Evolutionary conservation across 2,329 filamentous ascomycete genomes (phyloP).

Genomic region (Tolypocladium ovalisporum): DNA sequence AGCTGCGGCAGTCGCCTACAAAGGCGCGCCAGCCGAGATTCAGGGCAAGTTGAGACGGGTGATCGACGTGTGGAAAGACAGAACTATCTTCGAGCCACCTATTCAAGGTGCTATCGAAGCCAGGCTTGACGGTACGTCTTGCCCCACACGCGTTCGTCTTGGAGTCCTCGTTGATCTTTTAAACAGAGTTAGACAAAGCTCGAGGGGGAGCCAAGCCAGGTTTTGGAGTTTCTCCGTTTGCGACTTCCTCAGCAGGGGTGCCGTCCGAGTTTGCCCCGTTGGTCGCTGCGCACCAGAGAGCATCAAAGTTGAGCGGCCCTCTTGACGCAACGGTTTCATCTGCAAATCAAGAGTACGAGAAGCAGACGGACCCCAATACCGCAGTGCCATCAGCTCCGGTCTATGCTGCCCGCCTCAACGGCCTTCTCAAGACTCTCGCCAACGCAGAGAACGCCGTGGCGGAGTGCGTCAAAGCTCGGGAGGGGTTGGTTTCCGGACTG

Average conservation of each 20-base stretch:
- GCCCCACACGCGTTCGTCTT: too few relatives aligned
- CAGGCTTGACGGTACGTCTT: slow-evolving; percentile 60
- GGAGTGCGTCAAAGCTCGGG: slow-evolving; percentile 78
- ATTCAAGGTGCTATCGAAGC: slow-evolving; percentile 75
- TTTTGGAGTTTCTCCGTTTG: slow-evolving; percentile 45
- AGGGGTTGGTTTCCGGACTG: slow-evolving; percentile 64
- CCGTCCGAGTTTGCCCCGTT: slow-evolving; percentile 70
- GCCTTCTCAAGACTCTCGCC: slow-evolving; percentile 79
- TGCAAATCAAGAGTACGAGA: slow-evolving; percentile 75
- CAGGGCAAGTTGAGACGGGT: slow-evolving; percentile 82
- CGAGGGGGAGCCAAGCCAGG: slow-evolving; percentile 40
- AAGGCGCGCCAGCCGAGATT: slow-evolving; percentile 73
- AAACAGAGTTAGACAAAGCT: slow-evolving; percentile 50
- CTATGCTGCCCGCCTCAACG: slow-evolving; percentile 79
- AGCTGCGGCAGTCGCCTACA: slow-evolving; percentile 83
- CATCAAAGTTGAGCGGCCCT: slow-evolving; percentile 61
- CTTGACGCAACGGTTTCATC: slow-evolving; percentile 56
- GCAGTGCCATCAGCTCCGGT: slow-evolving; percentile 73
- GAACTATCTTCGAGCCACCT: slow-evolving; percentile 69
- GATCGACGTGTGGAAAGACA: slow-evolving; percentile 86
- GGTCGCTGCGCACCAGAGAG: slow-evolving; percentile 60
- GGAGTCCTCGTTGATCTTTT: slow-evolving; percentile 5
- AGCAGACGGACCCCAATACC: slow-evolving; percentile 61
- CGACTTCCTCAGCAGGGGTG: slow-evolving; percentile 39
- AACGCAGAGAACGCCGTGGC: slow-evolving; percentile 82